Percentiles rank a stretch among this genome's conserved stretches.
Conservation (phyloP, 75 land plant genomes). For the Larix kaempferi region DNA sequence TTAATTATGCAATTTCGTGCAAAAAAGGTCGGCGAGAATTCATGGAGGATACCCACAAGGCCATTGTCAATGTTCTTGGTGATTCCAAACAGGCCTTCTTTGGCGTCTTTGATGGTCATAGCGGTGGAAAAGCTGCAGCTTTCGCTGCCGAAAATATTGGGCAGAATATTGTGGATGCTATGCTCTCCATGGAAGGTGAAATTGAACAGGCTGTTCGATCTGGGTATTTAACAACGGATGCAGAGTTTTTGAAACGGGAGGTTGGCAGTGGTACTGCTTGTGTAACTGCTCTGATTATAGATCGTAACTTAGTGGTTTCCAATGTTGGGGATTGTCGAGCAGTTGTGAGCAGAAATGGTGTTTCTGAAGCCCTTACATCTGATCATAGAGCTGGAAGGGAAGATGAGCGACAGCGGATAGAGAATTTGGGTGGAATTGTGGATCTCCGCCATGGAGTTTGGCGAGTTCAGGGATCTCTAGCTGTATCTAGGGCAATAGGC, state of each 20-base stretch:
- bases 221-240: constrained; percentile 65
- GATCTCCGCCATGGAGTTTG: constrained; percentile 51
- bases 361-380: constrained; percentile 67
- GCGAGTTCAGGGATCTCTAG: constrained; percentile 71
- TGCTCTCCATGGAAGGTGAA: constrained; percentile 16
- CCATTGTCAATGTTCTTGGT: constrained; percentile 32
- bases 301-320: constrained; percentile 60
- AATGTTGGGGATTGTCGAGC: constrained; percentile 89
- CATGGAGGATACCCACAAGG: constrained; percentile 51
- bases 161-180: constrained; percentile 37
- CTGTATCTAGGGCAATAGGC: constrained; percentile 80
- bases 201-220: constrained; percentile 46
- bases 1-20: constrained; percentile 37
- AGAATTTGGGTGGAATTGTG: constrained; percentile 62
- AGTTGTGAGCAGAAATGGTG: constrained; percentile 59
- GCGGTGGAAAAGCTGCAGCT: constrained; percentile 70
- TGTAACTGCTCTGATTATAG: constrained; percentile 67
- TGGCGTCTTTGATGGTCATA: constrained; percentile 94
- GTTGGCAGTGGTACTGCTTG: constrained; percentile 60
- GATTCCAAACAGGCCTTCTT: constrained; percentile 57
- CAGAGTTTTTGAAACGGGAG: constrained; percentile 49
- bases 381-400: constrained; percentile 69
- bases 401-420: constrained; percentile 67
- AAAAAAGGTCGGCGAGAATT: constrained; percentile 57
- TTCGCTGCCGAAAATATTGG: constrained; percentile 63